Percentiles rank a stretch among this genome's conserved stretches.
phyloP scores from a whole-genome alignment of 2,329 filamentous ascomycete genomes.

The Calonectria pseudoreteaudii region DNA sequence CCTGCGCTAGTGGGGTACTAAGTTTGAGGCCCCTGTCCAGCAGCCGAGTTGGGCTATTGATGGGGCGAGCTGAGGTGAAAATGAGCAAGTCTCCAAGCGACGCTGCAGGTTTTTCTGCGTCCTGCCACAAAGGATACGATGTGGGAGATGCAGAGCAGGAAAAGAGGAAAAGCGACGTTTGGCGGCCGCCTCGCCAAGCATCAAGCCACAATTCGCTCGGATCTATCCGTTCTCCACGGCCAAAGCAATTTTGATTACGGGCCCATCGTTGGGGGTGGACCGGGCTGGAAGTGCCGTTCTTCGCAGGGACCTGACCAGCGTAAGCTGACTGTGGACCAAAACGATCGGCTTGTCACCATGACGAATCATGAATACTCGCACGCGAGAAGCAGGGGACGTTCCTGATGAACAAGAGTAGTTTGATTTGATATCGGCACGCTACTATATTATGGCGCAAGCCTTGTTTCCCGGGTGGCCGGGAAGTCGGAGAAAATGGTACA shows the following conservation, averaged over 20 bases:
- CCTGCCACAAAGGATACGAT: neutral
- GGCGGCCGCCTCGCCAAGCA: neutral
- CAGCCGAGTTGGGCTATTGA: neutral
- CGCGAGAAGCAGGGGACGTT: neutral
- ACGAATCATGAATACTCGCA: neutral
- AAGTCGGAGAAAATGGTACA: neutral
- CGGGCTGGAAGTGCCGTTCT: neutral
- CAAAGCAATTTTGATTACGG: neutral
- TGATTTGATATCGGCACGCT: neutral
- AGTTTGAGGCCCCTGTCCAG: neutral
- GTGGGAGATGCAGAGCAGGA: neutral
- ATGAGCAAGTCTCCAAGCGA: neutral
- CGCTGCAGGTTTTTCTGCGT: neutral
- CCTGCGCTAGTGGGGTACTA: neutral
- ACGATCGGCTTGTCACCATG: too few relatives aligned
- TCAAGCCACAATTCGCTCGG: neutral
- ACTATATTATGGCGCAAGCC: neutral
- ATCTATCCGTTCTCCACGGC: neutral
- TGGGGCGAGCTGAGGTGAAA: neutral
- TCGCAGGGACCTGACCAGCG: neutral
- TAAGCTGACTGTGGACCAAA: neutral
- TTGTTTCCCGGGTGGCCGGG: neutral
- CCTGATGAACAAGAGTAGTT: neutral
- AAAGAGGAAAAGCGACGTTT: neutral
- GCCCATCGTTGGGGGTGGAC: neutral